These are phyloP conservation scores for Lactifluus subvellereus DNA, from an alignment of 768 basidiomycete species.

Conservation along the genomic window DNA sequence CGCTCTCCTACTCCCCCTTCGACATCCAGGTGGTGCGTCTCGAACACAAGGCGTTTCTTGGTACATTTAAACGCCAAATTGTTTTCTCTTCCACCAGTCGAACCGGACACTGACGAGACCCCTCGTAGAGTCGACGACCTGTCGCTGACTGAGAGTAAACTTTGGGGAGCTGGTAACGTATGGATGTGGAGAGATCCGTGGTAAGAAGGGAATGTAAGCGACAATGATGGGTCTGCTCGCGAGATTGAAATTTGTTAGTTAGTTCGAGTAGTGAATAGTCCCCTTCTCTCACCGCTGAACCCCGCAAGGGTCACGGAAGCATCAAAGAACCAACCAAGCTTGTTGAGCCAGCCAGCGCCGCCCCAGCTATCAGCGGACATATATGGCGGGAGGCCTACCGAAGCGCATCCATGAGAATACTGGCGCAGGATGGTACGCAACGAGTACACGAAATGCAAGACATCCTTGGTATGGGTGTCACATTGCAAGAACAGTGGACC, in stretches of 20 bases:
- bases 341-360: slow-evolving; percentile 67
- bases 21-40: slow-evolving; percentile 83
- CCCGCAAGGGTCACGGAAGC: slow-evolving; percentile 66
- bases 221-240: slow-evolving; percentile 71
- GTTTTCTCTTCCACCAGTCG: slow-evolving; percentile 76
- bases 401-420: slow-evolving; percentile 57
- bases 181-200: slow-evolving; percentile 82
- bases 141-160: slow-evolving; percentile 73
- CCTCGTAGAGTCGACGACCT: slow-evolving; percentile 81
- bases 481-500: neutral
- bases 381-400: slow-evolving; percentile 61
- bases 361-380: slow-evolving; percentile 53
- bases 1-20: slow-evolving; percentile 82
- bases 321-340: slow-evolving; percentile 76
- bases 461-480: slow-evolving; percentile 40
- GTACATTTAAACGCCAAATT: slow-evolving; percentile 94
- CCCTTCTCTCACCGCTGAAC: slow-evolving; percentile 60
- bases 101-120: slow-evolving; percentile 49
- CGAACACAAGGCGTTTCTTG: slow-evolving; percentile 79
- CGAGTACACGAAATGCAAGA: slow-evolving; percentile 66
- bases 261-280: slow-evolving; percentile 1
- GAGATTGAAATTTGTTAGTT: slow-evolving; percentile 1
- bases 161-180: slow-evolving; percentile 66
- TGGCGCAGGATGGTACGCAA: slow-evolving; percentile 57
- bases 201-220: slow-evolving; percentile 70